These are phyloP conservation scores for Talinum fruticosum DNA, from an alignment of 148 eudicot species.

Conservation along the genomic window DNA sequence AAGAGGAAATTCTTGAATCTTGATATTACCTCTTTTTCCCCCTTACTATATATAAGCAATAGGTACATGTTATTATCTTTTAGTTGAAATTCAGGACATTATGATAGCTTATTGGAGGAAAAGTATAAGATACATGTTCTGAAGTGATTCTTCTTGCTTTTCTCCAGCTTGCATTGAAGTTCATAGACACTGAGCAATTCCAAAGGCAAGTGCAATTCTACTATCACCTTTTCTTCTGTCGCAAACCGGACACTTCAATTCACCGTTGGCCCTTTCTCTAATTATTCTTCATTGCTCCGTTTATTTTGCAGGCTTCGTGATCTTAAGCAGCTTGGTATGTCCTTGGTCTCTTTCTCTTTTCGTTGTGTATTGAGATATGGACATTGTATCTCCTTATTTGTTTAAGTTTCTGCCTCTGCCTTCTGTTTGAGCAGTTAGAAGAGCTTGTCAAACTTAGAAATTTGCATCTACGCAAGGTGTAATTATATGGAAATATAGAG, in stretches of 20 bases:
- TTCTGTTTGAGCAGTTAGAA: background rate
- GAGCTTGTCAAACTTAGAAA: background rate
- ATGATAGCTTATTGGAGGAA: background rate
- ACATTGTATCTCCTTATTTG: background rate
- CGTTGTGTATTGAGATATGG: background rate
- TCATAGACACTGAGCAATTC: slow-evolving; percentile 85
- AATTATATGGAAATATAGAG: background rate
- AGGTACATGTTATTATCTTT: no score
- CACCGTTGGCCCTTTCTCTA: slow-evolving; percentile 8
- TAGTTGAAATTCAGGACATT: background rate
- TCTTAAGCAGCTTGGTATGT: slow-evolving; percentile 93
- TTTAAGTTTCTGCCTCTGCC: background rate
- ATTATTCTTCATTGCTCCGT: slow-evolving; percentile 11
- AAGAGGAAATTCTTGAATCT: background rate
- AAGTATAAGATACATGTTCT: background rate
- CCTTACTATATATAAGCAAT: no score
- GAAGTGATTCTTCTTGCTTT: slow-evolving; percentile 2
- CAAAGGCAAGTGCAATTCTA: slow-evolving; percentile 61
- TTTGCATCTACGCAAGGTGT: background rate
- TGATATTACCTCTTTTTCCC: no score
- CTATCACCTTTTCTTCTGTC: background rate
- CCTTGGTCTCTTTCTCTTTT: background rate
- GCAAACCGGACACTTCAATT: no score
- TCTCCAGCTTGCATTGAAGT: slow-evolving; percentile 69
- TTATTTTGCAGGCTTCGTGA: slow-evolving; percentile 77